Evolutionary conservation across 2,329 filamentous ascomycete species (phyloP), one percentile per base, ranked within the genome.

Genomic region (Metarhizium guizhouense): DNA sequence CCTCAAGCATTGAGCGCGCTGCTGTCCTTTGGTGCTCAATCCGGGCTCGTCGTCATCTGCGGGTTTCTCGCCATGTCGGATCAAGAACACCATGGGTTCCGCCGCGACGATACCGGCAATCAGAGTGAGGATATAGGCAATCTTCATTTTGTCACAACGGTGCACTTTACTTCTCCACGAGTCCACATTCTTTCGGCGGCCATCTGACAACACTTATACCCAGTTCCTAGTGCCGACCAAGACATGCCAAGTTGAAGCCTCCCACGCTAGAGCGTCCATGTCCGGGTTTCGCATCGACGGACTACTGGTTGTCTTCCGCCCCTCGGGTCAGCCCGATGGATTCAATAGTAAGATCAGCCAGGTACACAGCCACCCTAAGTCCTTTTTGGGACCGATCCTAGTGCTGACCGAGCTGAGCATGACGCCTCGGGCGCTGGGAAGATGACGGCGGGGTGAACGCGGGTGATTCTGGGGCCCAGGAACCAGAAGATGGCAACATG

Each of bases 61-160:
- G 1, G 82, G 82, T 67, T 86, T 86, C 66, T 86, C 83, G 57
- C 82, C 83, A 60, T 86, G 83, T 18, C 82, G 78, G 64, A 86
- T 85, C 8, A 85, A 68, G 63, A 83, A 86, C 36, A 85, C 78
- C 0, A 76, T 84, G 1, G 80, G 75, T 10, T 63, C 59, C 34
- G 62, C 61, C 8, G 59, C 58, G 3, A 60, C 63, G 25, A 64
- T 29, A 16, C 30, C 54, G 6, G 59, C 58, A 8, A 58, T 56
- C 25, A 64, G 52, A n/a, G 55, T 53, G 1, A 65, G 18, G 11
- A 65, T 11, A 4, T 54, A 34, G 20, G 55, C 40, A 36, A 60
- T 30, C 56, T 63, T 63, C 64, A 67, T 67, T 14, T 16, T 61
- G 47, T 18, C 14, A 2, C 13, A n/a, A 30, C 18, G 13, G 6